These are phyloP conservation scores for Aspergillus neoniger DNA, from an alignment of 2,329 filamentous ascomycete genomes.

Conservation along the genomic window DNA sequence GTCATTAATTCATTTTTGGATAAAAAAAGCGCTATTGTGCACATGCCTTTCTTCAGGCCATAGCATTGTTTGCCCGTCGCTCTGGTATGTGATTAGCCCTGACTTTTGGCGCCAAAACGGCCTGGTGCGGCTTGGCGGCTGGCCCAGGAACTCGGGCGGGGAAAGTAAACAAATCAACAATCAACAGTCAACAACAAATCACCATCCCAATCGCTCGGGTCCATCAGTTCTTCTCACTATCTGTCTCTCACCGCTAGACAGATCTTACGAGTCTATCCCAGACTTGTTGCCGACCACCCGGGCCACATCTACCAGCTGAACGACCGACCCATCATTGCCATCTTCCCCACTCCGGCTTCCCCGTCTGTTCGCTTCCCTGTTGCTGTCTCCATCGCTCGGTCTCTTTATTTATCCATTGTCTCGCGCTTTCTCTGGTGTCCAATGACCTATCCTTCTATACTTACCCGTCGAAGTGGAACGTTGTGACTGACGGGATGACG, in stretches of 20 bases:
- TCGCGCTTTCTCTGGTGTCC: background rate
- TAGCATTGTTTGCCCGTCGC: background rate
- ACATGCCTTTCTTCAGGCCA: no score
- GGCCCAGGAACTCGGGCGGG: conserved; percentile 1
- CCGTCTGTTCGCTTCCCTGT: background rate
- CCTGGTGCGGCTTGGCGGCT: conserved; percentile 7
- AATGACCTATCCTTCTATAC: background rate
- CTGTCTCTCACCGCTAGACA: background rate
- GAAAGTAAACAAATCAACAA: conserved; percentile 3
- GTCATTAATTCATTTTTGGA: no score
- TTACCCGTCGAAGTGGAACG: background rate
- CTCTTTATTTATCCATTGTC: background rate
- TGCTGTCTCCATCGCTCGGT: background rate
- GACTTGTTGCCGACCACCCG: no score
- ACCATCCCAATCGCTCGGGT: background rate
- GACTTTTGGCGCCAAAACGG: background rate
- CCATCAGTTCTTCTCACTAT: background rate
- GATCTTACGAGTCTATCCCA: background rate
- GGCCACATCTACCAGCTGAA: background rate
- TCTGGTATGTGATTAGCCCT: no score
- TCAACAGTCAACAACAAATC: conserved; percentile 8
- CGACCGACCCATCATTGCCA: background rate
- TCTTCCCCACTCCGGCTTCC: background rate
- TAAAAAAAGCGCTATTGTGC: no score
- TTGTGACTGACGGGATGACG: background rate